Base-by-base conservation (phyloP, 768 basidiomycete genomes). In the Kwoniella newhampshirensis region DNA sequence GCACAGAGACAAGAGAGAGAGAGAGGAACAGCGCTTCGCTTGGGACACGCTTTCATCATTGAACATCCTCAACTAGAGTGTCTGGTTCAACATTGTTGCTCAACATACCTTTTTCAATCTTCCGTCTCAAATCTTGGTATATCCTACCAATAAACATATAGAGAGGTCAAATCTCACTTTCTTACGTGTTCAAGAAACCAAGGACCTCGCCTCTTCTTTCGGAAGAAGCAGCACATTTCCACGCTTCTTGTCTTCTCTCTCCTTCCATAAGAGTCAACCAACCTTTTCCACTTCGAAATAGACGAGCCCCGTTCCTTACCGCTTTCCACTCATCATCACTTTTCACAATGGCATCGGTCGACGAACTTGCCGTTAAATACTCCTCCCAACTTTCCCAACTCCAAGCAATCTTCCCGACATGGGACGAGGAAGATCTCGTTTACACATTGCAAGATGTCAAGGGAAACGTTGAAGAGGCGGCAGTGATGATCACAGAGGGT, bases 401-500 rank as follows among this genome's bases (percentile, higher is more conserved):
- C 12, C 49, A 64, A 41, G 59, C 71, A 21, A 75, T 78, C 54
- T 78, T 78, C 66, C 77, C 77, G 2, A 56, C 64, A 28, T 78
- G 77, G 77, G 70, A 73, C 43, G 68, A 77, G 46, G 70, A 70
- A 49, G 75, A 75, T 41, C 58, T 78, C 18, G 69, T 63, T 4
- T 64, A 64, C 44, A 74, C 70, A 8, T 60, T 78, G 47, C 70
- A 73, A 48, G 77, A 78, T 56, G 62, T 66, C 18, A 75, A 65
- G 56, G 75, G 75, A 30, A 74, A 66, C 46, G 66, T 76, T 21
- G 77, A 78, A 23, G 69, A 72, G 53, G 75, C 77, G 17, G 77
- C 69, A 5, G 52, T 74, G 55, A 56, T 65, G 50, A 76, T 78
- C 62, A 69, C 75, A 9, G 75, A 77, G 54, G 77, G 77, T 77